Evolutionary conservation across 805 yeast species (phyloP), one percentile per base, ranked within the genome.

Genomic region (Debaryomyces hansenii): DNA sequence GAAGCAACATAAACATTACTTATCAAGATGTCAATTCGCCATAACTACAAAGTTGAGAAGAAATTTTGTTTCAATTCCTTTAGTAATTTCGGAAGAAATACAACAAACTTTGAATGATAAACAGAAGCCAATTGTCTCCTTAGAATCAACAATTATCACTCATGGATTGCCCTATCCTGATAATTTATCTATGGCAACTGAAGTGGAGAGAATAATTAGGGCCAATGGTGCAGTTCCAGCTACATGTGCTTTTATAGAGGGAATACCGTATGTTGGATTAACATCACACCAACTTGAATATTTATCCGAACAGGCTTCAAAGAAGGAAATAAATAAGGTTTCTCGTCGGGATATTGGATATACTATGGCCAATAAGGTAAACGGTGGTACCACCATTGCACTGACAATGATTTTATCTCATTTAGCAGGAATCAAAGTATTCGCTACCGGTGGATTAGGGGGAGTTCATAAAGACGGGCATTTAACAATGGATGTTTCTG

Each of bases 391-490:
- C 1, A 90, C 97, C 0, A 88, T 90, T 47, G 88, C 96, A 2
- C 84, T 87, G 21, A 90, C 96, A 0, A 88, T 89, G 95, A 85
- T 90, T 16, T 63, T 90, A 15, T 83, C 96, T 0, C 74, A 82
- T 44, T 58, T 67, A 56, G 90, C 91, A 0, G 94, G 95, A 0
- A 87, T 90, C 54, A 77, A 80, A 54, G 89, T 90, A 10, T 90
- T 90, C 72, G 94, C 95, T 1, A 90, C 97, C 2, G 97, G 97
- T 28, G 97, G 97, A 0, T 73, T 90, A 15, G 97, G 97, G 16
- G 97, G 97, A 16, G 96, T 89, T 9, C 96, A 90, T 57, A 76
- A 88, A 46, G 87, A 86, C 6, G 92, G 87, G 16, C 85, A 86
- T 45, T 53, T 66, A 24, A 81, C 90, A 1, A 78, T 88, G 83